Evolutionary conservation across 805 yeast genomes (phyloP).

Genomic region (Cyberlindnera galapagoensis): DNA sequence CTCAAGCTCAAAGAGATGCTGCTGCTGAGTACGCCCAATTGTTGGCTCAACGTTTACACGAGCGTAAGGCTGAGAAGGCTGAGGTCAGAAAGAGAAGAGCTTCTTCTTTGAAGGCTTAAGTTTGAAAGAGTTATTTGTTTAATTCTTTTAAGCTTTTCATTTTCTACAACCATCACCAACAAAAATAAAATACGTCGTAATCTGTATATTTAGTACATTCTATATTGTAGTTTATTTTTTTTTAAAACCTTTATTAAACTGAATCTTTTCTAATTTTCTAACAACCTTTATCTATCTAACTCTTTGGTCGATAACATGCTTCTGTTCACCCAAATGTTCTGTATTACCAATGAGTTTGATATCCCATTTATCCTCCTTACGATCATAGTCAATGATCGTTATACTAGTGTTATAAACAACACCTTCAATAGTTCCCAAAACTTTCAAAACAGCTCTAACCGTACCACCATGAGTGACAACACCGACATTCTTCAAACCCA

Average conservation of each 20-base stretch:
- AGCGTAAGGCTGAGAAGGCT: constrained; percentile 97
- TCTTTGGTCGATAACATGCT: constrained; percentile 44
- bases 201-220: constrained; percentile 6
- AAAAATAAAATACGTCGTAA: constrained; percentile 9
- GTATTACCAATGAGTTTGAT: constrained; percentile 61
- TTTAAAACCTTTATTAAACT: neutral
- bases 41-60: constrained; percentile 96
- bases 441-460: constrained; percentile 51
- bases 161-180: constrained; percentile 2
- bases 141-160: constrained; percentile 3
- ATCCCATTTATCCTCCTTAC: constrained; percentile 31
- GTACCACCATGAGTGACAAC: constrained; percentile 81
- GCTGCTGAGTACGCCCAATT: constrained; percentile 99
- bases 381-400: constrained; percentile 54
- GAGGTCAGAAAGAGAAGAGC: constrained; percentile 99
- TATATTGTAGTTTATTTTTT: neutral
- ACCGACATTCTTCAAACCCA: constrained; percentile 41
- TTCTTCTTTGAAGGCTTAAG: constrained; percentile 89
- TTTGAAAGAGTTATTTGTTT: constrained; percentile 6
- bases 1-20: constrained; percentile 99
- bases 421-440: constrained; percentile 31
- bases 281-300: constrained; percentile 15
- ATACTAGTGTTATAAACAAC: constrained; percentile 76
- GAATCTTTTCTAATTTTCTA: neutral
- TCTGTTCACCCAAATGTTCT: constrained; percentile 53